Percentiles rank a stretch among this genome's conserved stretches.
phyloP scores from a whole-genome alignment of 352 stramenopile genomes.

The Globisporangium viniferum region DNA sequence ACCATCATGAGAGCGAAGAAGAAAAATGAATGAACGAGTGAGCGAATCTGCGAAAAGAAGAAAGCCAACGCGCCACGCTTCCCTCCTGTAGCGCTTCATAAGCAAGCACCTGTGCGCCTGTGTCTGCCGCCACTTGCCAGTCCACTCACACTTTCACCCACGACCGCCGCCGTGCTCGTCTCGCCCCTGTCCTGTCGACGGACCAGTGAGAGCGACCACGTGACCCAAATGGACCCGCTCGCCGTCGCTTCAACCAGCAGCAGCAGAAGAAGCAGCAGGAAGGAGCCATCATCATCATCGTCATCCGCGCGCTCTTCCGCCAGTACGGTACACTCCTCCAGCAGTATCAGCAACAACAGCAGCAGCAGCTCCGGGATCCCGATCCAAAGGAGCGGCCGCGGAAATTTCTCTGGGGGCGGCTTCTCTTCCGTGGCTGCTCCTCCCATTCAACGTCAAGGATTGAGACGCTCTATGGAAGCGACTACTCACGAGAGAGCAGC shows the following conservation, averaged over 20 bases:
- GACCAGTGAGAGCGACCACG: not conserved
- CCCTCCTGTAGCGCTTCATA: too few relatives aligned
- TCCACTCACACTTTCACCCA: not conserved
- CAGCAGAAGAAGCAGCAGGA: not conserved
- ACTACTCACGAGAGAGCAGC: not conserved
- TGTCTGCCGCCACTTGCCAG: not conserved
- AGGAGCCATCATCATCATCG: not conserved
- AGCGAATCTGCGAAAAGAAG: not conserved
- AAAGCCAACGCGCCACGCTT: not conserved
- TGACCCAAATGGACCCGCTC: not conserved
- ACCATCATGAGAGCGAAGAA: too few relatives aligned
- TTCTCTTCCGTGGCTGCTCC: slow-evolving; percentile 1
- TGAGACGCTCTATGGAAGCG: not conserved
- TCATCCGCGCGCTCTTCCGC: not conserved
- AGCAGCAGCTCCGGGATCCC: not conserved
- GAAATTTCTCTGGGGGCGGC: not conserved
- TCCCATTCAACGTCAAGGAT: not conserved
- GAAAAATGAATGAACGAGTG: too few relatives aligned
- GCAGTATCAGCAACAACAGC: not conserved
- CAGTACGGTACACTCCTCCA: not conserved
- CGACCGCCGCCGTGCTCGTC: not conserved
- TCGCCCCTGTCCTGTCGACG: not conserved
- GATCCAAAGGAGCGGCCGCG: not conserved
- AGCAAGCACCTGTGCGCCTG: not conserved
- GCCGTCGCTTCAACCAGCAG: not conserved